Percentiles rank a stretch among this genome's conserved stretches.
Evolutionary conservation across 805 yeast genomes (phyloP).

Genomic region (Suhomyces vadensis): DNA sequence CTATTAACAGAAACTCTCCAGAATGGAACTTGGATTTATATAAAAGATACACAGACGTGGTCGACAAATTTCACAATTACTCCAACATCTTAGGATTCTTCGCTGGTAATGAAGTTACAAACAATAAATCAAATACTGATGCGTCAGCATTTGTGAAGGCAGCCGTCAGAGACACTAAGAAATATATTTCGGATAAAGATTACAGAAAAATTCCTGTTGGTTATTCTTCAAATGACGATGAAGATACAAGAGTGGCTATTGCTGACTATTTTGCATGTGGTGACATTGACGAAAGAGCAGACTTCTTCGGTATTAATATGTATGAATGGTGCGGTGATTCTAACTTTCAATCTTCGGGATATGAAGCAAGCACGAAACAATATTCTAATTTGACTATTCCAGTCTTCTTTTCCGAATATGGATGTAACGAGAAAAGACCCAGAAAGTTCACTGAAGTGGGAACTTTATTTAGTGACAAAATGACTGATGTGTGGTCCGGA

Average conservation of each 20-base stretch:
- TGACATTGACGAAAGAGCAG: slow-evolving; percentile 59
- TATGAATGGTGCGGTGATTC: slow-evolving; percentile 84
- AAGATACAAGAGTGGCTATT: slow-evolving; percentile 70
- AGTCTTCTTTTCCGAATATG: slow-evolving; percentile 84
- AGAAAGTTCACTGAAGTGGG: slow-evolving; percentile 76
- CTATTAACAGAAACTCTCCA: slow-evolving; percentile 78
- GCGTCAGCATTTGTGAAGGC: slow-evolving; percentile 96
- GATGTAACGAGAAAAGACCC: slow-evolving; percentile 75
- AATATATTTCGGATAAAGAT: slow-evolving; percentile 62
- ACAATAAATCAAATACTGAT: slow-evolving; percentile 76
- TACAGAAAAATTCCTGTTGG: slow-evolving; percentile 91
- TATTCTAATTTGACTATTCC: slow-evolving; percentile 76
- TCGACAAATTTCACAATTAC: slow-evolving; percentile 77
- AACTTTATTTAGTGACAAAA: slow-evolving; percentile 61
- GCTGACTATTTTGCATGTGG: slow-evolving; percentile 91
- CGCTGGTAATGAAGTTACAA: slow-evolving; percentile 97
- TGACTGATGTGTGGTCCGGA: slow-evolving; percentile 93
- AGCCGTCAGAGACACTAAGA: slow-evolving; percentile 85
- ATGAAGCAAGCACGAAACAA: slow-evolving; percentile 67
- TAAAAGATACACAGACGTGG: slow-evolving; percentile 76
- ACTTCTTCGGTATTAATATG: slow-evolving; percentile 83
- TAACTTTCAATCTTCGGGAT: slow-evolving; percentile 63
- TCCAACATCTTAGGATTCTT: slow-evolving; percentile 88
- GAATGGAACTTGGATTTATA: slow-evolving; percentile 72
- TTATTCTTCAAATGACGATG: slow-evolving; percentile 88